Conservation (phyloP, 169 alveolate species). For the Babesia ovata region DNA sequence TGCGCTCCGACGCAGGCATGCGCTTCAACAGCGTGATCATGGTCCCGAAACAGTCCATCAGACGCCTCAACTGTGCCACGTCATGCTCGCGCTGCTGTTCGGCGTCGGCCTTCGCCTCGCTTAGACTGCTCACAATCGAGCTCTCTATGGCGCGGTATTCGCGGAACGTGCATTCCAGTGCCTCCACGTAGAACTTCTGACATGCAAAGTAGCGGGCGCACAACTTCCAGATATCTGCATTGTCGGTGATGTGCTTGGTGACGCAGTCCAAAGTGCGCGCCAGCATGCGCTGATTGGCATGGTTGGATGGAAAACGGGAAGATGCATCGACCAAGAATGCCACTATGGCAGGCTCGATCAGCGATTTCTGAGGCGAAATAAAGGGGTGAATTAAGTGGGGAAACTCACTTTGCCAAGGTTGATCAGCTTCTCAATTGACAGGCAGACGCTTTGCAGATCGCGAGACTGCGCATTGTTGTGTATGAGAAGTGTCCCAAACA, state of each 20-base stretch:
- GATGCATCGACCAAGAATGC: constrained; percentile 55
- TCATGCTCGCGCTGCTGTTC: constrained; percentile 52
- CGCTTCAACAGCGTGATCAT: constrained; percentile 55
- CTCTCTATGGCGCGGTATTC: constrained; percentile 53
- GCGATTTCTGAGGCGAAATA: constrained; percentile 37
- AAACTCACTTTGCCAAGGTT: constrained; percentile 63
- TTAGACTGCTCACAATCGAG: constrained; percentile 25
- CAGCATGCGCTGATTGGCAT: constrained; percentile 53
- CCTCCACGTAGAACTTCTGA: constrained; percentile 48
- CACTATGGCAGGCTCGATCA: constrained; percentile 41
- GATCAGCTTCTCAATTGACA: constrained; percentile 60
- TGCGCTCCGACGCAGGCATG: constrained; percentile 13
- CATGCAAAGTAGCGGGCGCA: constrained; percentile 47
- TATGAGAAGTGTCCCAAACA: not conserved
- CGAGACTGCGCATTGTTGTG: constrained; percentile 19
- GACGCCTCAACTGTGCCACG: constrained; percentile 37
- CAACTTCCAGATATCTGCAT: constrained; percentile 52
- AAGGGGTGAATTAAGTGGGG: not conserved
- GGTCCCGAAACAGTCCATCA: constrained; percentile 38
- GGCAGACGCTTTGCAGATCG: constrained; percentile 72
- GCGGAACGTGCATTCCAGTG: constrained; percentile 58
- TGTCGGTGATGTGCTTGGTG: constrained; percentile 47
- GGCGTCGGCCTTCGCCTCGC: constrained; percentile 37
- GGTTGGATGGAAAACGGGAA: constrained; percentile 23
- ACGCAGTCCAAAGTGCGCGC: constrained; percentile 65